Percentiles rank a stretch among this genome's conserved stretches.
Conservation (phyloP, 2,329 filamentous ascomycete genomes). For the Colletotrichum sp. region DNA sequence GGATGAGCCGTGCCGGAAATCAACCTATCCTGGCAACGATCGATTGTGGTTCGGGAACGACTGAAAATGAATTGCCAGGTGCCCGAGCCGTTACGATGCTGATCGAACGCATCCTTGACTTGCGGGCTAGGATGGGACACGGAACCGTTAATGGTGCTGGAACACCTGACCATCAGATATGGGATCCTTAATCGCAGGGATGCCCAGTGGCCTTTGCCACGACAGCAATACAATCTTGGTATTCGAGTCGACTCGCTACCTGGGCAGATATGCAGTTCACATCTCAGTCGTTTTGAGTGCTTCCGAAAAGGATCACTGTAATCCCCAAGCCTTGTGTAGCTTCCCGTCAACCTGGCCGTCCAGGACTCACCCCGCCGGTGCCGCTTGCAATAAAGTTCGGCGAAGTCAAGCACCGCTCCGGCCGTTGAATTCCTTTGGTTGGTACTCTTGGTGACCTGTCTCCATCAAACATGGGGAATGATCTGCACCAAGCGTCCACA, state of each 20-base stretch:
- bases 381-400: neutral
- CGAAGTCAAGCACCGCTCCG: neutral
- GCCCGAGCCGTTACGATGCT: neutral
- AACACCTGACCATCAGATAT: neutral
- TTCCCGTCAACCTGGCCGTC: neutral
- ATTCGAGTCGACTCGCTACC: neutral
- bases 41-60: neutral
- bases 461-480: conserved; percentile 7
- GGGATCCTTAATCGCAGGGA: conserved; percentile 1
- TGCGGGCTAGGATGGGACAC: neutral
- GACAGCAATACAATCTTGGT: neutral
- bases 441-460: neutral
- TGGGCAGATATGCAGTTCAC: neutral
- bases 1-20: neutral
- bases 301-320: neutral
- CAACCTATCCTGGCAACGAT: neutral
- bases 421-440: neutral
- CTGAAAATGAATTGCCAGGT: neutral
- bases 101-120: neutral
- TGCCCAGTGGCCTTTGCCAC: neutral
- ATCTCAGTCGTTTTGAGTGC: neutral
- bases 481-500: conserved; percentile 20
- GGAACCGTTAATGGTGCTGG: neutral
- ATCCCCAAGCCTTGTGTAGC: neutral
- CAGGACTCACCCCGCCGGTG: neutral